Evolutionary conservation across 164 flowering plant genomes (phyloP).

Genomic region (Saururus chinensis): DNA sequence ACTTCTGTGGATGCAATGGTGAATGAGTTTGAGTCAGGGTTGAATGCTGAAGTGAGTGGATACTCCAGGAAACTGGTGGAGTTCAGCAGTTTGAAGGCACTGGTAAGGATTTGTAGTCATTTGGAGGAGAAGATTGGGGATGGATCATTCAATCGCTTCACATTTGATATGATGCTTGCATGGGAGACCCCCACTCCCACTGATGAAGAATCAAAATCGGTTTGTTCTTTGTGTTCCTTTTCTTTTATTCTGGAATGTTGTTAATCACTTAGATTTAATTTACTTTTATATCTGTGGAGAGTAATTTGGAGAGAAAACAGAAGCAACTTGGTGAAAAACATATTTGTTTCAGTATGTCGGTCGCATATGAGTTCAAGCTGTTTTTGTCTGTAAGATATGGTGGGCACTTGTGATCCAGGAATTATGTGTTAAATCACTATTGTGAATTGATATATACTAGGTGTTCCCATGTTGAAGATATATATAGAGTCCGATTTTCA

Average conservation of each 20-base stretch:
- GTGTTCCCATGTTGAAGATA: too few species aligned
- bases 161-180: constrained; percentile 89
- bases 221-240: constrained; percentile 5
- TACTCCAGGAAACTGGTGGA: constrained; percentile 68
- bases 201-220: constrained; percentile 31
- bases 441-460: too few species aligned
- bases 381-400: too few species aligned
- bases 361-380: too few species aligned
- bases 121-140: constrained; percentile 46
- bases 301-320: too few species aligned
- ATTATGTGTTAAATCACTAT: too few species aligned
- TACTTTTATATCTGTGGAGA: too few species aligned
- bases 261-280: background rate
- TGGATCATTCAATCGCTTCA: constrained; percentile 60
- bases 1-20: constrained; percentile 42
- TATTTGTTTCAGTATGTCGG: too few species aligned
- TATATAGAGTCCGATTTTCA: too few species aligned
- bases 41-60: constrained; percentile 28
- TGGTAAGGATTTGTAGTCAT: constrained; percentile 23
- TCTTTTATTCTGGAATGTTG: background rate
- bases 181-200: constrained; percentile 60
- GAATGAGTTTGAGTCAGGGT: constrained; percentile 46
- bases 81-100: constrained; percentile 52
- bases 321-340: too few species aligned
- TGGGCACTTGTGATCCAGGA: too few species aligned